Evolutionary conservation across 768 basidiomycete species (phyloP), one percentile per base, ranked within the genome.

Genomic region (Trametes meyenii): DNA sequence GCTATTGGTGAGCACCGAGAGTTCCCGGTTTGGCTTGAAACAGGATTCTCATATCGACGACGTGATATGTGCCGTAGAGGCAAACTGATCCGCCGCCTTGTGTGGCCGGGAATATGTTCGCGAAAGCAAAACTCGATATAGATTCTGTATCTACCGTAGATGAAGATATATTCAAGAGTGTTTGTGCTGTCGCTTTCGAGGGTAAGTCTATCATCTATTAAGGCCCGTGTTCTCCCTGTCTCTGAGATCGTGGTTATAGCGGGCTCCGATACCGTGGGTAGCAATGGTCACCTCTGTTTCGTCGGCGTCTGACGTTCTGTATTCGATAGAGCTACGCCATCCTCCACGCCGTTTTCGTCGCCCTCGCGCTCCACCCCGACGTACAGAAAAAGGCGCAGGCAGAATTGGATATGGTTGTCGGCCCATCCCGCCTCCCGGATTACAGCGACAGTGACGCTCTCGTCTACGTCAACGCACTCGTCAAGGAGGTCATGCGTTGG

Each of bases 341-440:
- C 24, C 23, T 29, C 11, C 24, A 49, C 10, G 46, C 46, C 24
- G 12, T 26, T 29, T 49, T 49, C 46, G 46, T 33, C 46, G 46
- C 46, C 6, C 14, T 49, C 24, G 61, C 62, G 33, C 64, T 61
- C 21, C n/a, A 68, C 40, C 72, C 69, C 5, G 67, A 67, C 1
- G 63, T 69, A n/a, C 71, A 71, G 46, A 38, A 43, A 29, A 43
- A 52, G n/a, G 61, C 60, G 3, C 61, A 56, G n/a, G 65, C 45
- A 0, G 65, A 66, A 36, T 38, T 66, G 21, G 58, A 62, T n/a
- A 10, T 35, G 2, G 55, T 66, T 5, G 57, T 66, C 21, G 65
- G 65, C 1, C 45, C 49, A 0, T 6, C 53, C 19, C 61, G 65
- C n/a, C 40, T 66, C 1, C 65, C 65, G 1, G 43, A 44, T 12